These are phyloP conservation scores for Lentinula edodes DNA, from an alignment of 768 basidiomycete species.

Conservation along the genomic window DNA sequence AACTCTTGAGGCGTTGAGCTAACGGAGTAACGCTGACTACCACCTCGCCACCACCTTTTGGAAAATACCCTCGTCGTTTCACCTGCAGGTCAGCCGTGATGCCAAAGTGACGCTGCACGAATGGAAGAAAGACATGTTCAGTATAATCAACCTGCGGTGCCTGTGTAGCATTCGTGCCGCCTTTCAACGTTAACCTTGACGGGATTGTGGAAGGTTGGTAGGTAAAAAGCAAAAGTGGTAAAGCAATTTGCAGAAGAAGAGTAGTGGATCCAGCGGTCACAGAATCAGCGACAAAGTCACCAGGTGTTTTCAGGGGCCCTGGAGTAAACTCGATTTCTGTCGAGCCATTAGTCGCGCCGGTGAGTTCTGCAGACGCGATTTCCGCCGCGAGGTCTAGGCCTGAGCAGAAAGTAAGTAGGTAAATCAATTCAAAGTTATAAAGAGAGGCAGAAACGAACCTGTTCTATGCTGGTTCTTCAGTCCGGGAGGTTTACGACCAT, in stretches of 20 bases:
- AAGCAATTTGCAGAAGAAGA: slow-evolving; percentile 64
- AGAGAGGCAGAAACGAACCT: slow-evolving; percentile 29
- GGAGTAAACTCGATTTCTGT: slow-evolving; percentile 46
- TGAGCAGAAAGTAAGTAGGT: slow-evolving; percentile 15
- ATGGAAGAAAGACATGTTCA: slow-evolving; percentile 61
- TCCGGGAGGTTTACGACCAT: slow-evolving; percentile 53
- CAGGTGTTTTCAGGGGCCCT: slow-evolving; percentile 34
- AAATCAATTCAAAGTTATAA: neutral
- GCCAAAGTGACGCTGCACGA: slow-evolving; percentile 54
- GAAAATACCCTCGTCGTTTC: slow-evolving; percentile 61
- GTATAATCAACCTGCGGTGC: slow-evolving; percentile 79
- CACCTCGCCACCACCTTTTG: slow-evolving; percentile 68
- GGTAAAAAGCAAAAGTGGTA: slow-evolving; percentile 65
- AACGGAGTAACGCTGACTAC: slow-evolving; percentile 38
- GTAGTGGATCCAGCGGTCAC: slow-evolving; percentile 69
- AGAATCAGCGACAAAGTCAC: slow-evolving; percentile 35
- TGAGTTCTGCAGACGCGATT: slow-evolving; percentile 51
- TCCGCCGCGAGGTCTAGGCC: slow-evolving; percentile 62
- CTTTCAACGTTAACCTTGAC: slow-evolving; percentile 51
- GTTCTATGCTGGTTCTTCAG: slow-evolving; percentile 70
- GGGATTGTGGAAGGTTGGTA: slow-evolving; percentile 16
- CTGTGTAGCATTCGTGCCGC: slow-evolving; percentile 67
- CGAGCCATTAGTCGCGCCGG: slow-evolving; percentile 52
- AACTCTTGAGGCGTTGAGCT: slow-evolving; percentile 26
- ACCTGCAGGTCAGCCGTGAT: slow-evolving; percentile 40